Evolutionary conservation across 495 filamentous ascomycete species (phyloP).

Genomic region (Hypoxylon subgilvum): DNA sequence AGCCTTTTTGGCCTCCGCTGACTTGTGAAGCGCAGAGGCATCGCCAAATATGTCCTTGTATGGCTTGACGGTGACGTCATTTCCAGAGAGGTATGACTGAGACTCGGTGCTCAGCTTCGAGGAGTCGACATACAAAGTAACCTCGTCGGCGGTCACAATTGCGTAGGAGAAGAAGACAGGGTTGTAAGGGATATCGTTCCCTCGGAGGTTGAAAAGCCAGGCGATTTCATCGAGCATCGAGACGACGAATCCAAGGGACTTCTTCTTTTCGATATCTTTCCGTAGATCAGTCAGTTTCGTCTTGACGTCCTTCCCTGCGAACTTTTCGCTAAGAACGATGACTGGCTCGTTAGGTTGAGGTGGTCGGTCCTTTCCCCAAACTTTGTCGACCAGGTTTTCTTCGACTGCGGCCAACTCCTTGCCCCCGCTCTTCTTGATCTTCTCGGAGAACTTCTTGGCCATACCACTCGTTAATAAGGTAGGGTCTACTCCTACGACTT

Average conservation of each 20-base stretch:
- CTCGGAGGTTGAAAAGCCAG: conserved; percentile 96
- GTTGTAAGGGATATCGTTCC: conserved; percentile 97
- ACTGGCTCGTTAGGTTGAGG: conserved; percentile 76
- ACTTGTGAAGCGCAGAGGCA: conserved; percentile 63
- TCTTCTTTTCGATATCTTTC: conserved; percentile 91
- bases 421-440: conserved; percentile 86
- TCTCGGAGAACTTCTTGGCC: conserved; percentile 84
- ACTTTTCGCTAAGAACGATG: conserved; percentile 71
- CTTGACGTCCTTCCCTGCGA: conserved; percentile 79
- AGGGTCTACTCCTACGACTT: conserved; percentile 90
- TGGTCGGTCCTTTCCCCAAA: conserved; percentile 81
- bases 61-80: conserved; percentile 74
- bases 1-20: conserved; percentile 47
- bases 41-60: conserved; percentile 87
- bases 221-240: conserved; percentile 98
- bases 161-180: conserved; percentile 99
- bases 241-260: conserved; percentile 83
- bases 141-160: conserved; percentile 78
- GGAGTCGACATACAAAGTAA: conserved; percentile 83
- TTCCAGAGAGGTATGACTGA: conserved; percentile 71
- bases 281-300: conserved; percentile 86
- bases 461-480: conserved; percentile 82
- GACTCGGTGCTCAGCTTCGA: conserved; percentile 76
- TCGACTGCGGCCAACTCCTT: conserved; percentile 72
- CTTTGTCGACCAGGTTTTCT: conserved; percentile 83